Percentiles rank a stretch among this genome's conserved stretches.
Conservation (phyloP, 257 asterid genomes). For the Sherardia arvensis region DNA sequence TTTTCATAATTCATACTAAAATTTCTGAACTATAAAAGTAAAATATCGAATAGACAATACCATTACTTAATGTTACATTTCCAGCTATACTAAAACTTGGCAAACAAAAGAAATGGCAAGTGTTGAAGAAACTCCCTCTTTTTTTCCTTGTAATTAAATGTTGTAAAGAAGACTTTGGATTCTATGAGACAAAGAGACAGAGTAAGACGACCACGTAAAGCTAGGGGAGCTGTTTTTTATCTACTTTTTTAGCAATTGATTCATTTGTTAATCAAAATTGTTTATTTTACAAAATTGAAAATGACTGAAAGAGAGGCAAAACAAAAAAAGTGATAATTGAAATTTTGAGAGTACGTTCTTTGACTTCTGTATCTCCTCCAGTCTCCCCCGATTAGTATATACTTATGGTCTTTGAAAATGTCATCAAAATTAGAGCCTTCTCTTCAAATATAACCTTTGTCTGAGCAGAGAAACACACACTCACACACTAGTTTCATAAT, state of each 20-base stretch:
- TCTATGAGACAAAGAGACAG: slow-evolving; percentile 11
- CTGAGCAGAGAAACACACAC: slow-evolving; percentile 9
- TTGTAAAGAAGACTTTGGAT: slow-evolving; percentile 26
- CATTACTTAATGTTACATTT: no score
- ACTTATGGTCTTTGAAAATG: slow-evolving; percentile 22
- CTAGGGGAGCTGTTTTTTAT: background rate
- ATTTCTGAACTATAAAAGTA: no score
- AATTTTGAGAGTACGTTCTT: slow-evolving; percentile 25
- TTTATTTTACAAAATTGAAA: slow-evolving; percentile 1
- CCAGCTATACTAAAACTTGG: background rate
- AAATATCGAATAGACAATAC: no score
- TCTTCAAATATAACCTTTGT: background rate
- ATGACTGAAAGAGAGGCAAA: slow-evolving; percentile 17
- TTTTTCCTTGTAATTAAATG: slow-evolving; percentile 7
- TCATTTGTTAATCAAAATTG: slow-evolving; percentile 7
- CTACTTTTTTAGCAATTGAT: background rate
- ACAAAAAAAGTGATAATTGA: background rate
- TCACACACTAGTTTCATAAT: no score
- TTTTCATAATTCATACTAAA: no score
- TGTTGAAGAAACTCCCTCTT: background rate
- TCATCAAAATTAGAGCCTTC: background rate
- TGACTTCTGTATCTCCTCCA: slow-evolving; percentile 38
- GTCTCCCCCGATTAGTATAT: slow-evolving; percentile 11
- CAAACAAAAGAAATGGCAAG: background rate
- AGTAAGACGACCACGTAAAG: background rate